Percentiles rank a stretch among this genome's conserved stretches.
These are phyloP conservation scores for Phaeotremella skinneri DNA, from an alignment of 768 basidiomycete genomes.

Conservation along the genomic window DNA sequence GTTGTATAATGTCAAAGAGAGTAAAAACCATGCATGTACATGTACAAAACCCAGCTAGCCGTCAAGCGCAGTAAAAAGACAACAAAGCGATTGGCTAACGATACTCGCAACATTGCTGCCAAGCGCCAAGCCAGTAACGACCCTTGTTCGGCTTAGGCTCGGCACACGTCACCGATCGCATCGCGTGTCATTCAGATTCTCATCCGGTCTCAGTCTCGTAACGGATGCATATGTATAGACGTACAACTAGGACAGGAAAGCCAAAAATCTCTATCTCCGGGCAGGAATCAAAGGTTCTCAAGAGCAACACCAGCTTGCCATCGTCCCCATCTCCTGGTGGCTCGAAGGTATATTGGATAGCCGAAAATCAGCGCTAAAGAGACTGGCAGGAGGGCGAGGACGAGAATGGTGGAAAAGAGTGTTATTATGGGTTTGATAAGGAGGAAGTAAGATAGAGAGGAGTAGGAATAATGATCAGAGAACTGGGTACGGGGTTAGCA, in stretches of 20 bases:
- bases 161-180: conserved; percentile 1
- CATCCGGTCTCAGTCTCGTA: background rate
- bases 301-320: conserved; percentile 50
- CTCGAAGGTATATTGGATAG: conserved; percentile 38
- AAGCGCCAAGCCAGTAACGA: background rate
- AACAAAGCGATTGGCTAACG: too few species aligned
- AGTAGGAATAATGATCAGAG: conserved; percentile 47
- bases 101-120: too few species aligned
- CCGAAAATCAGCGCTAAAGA: conserved; percentile 30
- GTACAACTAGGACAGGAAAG: background rate
- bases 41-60: too few species aligned
- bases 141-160: background rate
- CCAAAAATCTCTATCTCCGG: background rate
- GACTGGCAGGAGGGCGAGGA: conserved; percentile 40
- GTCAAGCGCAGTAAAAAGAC: background rate
- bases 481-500: conserved; percentile 20
- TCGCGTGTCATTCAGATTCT: too few species aligned
- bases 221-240: too few species aligned
- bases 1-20: too few species aligned
- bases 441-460: conserved; percentile 46
- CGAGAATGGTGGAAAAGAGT: conserved; percentile 45
- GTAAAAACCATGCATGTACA: too few species aligned
- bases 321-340: conserved; percentile 39
- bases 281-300: conserved; percentile 35
- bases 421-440: conserved; percentile 49